These are phyloP conservation scores for Naganishia antarctica DNA, from an alignment of 768 basidiomycete genomes.

Conservation along the genomic window DNA sequence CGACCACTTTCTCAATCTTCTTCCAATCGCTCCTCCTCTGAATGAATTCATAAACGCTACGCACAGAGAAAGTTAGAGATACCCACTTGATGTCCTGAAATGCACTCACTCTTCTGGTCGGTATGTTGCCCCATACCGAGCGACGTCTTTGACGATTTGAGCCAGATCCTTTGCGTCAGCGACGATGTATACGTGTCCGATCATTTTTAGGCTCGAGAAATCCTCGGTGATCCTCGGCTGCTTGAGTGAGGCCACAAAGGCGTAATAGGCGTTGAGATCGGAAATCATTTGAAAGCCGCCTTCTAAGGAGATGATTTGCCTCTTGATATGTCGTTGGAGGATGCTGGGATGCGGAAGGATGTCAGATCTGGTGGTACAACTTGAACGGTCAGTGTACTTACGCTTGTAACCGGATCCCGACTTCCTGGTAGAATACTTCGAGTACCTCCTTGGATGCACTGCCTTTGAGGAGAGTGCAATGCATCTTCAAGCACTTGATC, in stretches of 20 bases:
- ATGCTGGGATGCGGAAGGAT: slow-evolving; percentile 60
- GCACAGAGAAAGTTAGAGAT: background rate
- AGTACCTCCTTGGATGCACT: slow-evolving; percentile 93
- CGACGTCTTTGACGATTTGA: slow-evolving; percentile 90
- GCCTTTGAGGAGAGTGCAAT: slow-evolving; percentile 84
- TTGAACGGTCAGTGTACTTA: no score
- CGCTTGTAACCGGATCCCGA: slow-evolving; percentile 82
- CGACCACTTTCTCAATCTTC: slow-evolving; percentile 90
- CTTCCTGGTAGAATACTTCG: slow-evolving; percentile 96
- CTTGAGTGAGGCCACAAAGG: slow-evolving; percentile 80
- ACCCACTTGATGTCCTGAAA: no score
- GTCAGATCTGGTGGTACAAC: no score
- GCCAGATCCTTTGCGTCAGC: slow-evolving; percentile 94
- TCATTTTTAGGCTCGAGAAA: slow-evolving; percentile 92
- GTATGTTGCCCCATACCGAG: slow-evolving; percentile 90
- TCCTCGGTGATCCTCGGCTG: slow-evolving; percentile 78
- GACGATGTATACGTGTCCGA: slow-evolving; percentile 92
- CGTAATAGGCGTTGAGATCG: slow-evolving; percentile 87
- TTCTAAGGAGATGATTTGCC: slow-evolving; percentile 87
- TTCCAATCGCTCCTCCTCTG: slow-evolving; percentile 95
- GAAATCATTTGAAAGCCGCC: slow-evolving; percentile 96
- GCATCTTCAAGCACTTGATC: slow-evolving; percentile 79
- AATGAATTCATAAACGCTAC: slow-evolving; percentile 95
- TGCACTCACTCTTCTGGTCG: slow-evolving; percentile 70
- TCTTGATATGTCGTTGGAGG: slow-evolving; percentile 90